phyloP scores from a whole-genome alignment of 768 basidiomycete genomes.

The Russula abietina region DNA sequence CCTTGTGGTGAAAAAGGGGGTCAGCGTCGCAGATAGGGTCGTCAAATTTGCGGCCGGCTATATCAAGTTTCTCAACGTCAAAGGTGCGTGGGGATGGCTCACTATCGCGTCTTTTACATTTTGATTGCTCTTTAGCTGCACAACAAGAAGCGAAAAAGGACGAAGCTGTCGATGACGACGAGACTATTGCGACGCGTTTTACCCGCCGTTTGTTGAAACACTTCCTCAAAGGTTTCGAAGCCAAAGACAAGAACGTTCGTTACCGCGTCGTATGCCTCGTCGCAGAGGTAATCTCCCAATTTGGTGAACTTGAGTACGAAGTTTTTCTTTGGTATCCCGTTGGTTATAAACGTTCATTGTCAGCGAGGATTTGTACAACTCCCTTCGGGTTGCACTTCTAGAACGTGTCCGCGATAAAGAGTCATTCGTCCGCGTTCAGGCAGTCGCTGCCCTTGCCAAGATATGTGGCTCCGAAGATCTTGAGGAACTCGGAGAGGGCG shows the following conservation, averaged over 20 bases:
- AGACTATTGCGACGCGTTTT: conserved; percentile 46
- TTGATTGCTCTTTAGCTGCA: conserved; percentile 30
- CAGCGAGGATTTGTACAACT: conserved; percentile 71
- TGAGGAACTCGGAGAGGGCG: conserved; percentile 45
- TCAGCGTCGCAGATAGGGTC: conserved; percentile 62
- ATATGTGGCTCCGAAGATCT: conserved; percentile 66
- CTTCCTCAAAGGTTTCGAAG: conserved; percentile 68
- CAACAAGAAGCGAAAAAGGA: conserved; percentile 30
- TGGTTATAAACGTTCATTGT: not conserved
- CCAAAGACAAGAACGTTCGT: conserved; percentile 84
- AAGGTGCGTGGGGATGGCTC: conserved; percentile 44
- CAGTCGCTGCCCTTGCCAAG: conserved; percentile 71
- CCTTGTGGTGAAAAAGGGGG: conserved; percentile 76
- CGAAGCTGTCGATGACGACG: conserved; percentile 40
- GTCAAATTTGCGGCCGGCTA: conserved; percentile 82
- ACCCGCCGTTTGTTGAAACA: conserved; percentile 43
- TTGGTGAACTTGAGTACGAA: conserved; percentile 83
- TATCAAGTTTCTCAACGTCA: conserved; percentile 66
- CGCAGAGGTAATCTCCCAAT: conserved; percentile 68
- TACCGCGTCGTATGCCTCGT: conserved; percentile 75
- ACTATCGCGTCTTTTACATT: not conserved
- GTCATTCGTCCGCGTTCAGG: conserved; percentile 65
- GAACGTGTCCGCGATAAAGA: conserved; percentile 81
- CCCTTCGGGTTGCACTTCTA: conserved; percentile 57
- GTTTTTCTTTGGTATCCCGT: not conserved